Percentiles rank a stretch among this genome's conserved stretches.
Conservation (phyloP, 805 yeast species). For the Hanseniaspora lachancei region DNA sequence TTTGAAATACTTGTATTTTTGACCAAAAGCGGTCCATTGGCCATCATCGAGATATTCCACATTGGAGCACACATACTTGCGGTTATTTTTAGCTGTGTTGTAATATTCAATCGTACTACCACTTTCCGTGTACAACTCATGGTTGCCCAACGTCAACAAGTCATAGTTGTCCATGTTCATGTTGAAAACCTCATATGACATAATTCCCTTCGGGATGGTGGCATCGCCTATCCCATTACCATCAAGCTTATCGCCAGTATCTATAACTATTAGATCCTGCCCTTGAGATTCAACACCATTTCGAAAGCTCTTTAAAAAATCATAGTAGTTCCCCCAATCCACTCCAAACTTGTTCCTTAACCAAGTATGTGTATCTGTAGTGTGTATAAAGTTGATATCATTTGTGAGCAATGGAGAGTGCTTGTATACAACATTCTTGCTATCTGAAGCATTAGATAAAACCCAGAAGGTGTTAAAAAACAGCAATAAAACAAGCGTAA, state of each 20-base stretch:
- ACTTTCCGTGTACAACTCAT: constrained; percentile 64
- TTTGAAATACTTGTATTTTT: constrained; percentile 47
- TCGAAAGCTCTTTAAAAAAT: constrained; percentile 47
- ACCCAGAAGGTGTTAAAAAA: not conserved
- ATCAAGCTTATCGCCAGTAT: constrained; percentile 88
- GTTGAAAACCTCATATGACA: constrained; percentile 50
- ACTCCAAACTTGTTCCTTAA: constrained; percentile 62
- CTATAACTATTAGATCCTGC: constrained; percentile 60
- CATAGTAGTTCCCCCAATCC: constrained; percentile 84
- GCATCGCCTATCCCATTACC: constrained; percentile 86
- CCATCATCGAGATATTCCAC: constrained; percentile 43
- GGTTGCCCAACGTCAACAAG: constrained; percentile 76
- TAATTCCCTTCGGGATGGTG: constrained; percentile 55
- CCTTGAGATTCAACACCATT: constrained; percentile 29
- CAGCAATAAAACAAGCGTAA: not conserved
- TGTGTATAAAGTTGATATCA: constrained; percentile 71
- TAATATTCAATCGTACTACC: constrained; percentile 56
- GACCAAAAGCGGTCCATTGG: constrained; percentile 51
- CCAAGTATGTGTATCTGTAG: constrained; percentile 98
- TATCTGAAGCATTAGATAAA: not conserved
- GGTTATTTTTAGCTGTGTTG: constrained; percentile 42
- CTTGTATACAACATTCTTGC: not conserved
- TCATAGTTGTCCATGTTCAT: constrained; percentile 47
- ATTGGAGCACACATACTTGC: constrained; percentile 56
- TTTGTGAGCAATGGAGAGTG: constrained; percentile 44